A percentile compares a stretch with the other conserved stretches of the same genome.
Evolutionary conservation across 306 rosid genomes (phyloP).

Genomic region (Castanea mollissima): DNA sequence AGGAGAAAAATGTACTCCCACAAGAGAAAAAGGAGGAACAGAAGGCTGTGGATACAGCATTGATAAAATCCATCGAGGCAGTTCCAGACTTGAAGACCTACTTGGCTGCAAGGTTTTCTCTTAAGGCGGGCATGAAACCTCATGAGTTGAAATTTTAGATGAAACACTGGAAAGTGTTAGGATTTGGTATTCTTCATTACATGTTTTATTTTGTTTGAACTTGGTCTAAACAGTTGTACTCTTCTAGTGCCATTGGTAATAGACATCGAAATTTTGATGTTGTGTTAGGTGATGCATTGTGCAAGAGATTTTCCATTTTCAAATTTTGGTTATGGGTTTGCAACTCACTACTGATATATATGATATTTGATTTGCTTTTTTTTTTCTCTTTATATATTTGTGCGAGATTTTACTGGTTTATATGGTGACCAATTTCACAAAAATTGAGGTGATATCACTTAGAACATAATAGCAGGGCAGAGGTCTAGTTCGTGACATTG

Average conservation of each 20-base stretch:
- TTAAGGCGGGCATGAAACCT: slow-evolving; percentile 73
- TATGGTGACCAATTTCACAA: too few species aligned
- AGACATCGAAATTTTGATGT: slow-evolving; percentile 12
- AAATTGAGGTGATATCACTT: too few species aligned
- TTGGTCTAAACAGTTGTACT: slow-evolving; percentile 12
- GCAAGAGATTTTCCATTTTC: background rate
- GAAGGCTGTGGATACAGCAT: slow-evolving; percentile 53
- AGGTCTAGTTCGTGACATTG: too few species aligned
- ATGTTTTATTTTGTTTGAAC: slow-evolving; percentile 11
- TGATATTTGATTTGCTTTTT: background rate
- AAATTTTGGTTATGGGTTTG: slow-evolving; percentile 5
- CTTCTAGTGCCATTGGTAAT: background rate
- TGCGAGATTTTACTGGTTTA: too few species aligned
- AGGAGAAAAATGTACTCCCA: slow-evolving; percentile 72
- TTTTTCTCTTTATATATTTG: too few species aligned
- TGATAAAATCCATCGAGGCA: slow-evolving; percentile 58
- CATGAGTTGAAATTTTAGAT: slow-evolving; percentile 68
- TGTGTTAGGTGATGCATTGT: background rate
- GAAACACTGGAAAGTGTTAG: background rate
- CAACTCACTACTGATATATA: background rate
- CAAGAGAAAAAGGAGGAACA: slow-evolving; percentile 81
- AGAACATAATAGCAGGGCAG: too few species aligned
- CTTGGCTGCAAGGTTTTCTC: slow-evolving; percentile 74
- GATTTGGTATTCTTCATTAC: background rate
- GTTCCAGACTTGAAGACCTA: slow-evolving; percentile 76